A percentile compares a stretch with the other conserved stretches of the same genome.
phyloP scores from a whole-genome alignment of 140 eudicot species.

The Cichorium intybus region DNA sequence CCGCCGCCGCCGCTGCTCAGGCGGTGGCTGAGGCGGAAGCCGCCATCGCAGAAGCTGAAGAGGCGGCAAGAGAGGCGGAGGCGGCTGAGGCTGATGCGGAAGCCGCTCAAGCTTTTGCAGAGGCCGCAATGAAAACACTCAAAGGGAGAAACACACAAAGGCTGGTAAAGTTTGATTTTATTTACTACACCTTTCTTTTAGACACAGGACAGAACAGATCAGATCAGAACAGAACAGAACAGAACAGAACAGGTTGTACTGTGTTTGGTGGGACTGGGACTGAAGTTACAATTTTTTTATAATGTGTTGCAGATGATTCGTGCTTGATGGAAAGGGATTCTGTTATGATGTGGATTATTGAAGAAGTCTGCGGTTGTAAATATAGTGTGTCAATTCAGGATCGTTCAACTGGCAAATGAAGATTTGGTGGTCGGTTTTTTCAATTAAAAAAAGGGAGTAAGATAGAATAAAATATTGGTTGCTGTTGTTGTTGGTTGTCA shows the following conservation, averaged over 20 bases:
- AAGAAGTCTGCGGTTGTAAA: constrained; percentile 29
- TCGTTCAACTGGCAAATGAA: constrained; percentile 14
- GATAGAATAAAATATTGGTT: constrained; percentile 25
- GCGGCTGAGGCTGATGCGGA: constrained; percentile 99
- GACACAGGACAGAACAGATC: neutral
- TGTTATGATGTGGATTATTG: neutral
- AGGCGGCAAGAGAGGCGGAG: constrained; percentile 94
- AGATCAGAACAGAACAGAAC: neutral
- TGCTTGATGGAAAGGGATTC: constrained; percentile 20
- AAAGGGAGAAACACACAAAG: constrained; percentile 68
- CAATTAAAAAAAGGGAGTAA: constrained; percentile 16
- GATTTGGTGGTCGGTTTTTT: constrained; percentile 13
- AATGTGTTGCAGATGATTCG: constrained; percentile 40
- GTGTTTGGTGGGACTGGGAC: neutral
- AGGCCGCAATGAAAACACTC: constrained; percentile 88
- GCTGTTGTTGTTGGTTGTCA: constrained; percentile 28
- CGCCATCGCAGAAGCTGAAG: constrained; percentile 96
- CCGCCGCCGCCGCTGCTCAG: constrained; percentile 95
- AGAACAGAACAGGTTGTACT: neutral
- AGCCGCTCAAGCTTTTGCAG: constrained; percentile 96
- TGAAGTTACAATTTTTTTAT: neutral
- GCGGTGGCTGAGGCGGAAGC: constrained; percentile 99
- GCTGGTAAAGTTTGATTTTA: constrained; percentile 46
- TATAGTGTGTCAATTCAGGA: constrained; percentile 25
- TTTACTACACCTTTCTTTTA: neutral